These are phyloP conservation scores for Stachybotrys chartarum DNA, from an alignment of 2,329 filamentous ascomycete genomes.

Conservation along the genomic window DNA sequence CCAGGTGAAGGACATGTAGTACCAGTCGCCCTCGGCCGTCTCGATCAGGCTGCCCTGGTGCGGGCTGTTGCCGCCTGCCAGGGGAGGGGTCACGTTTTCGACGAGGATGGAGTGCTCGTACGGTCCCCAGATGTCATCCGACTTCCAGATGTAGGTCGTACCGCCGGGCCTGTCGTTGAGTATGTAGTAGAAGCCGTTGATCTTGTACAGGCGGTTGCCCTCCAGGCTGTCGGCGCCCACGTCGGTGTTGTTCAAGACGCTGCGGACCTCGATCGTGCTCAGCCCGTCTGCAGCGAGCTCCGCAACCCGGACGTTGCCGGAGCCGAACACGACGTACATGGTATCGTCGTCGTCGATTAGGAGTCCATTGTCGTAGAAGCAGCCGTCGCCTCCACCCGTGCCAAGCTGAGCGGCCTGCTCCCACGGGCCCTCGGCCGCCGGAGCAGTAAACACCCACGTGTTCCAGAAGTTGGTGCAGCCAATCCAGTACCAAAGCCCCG, in stretches of 20 bases:
- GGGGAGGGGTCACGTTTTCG: constrained; percentile 32
- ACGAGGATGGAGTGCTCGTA: constrained; percentile 40
- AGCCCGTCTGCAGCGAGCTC: constrained; percentile 42
- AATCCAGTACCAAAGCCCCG: constrained; percentile 47
- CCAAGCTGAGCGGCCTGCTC: constrained; percentile 24
- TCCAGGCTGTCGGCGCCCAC: constrained; percentile 30
- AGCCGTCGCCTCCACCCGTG: constrained; percentile 21
- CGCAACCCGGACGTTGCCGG: constrained; percentile 39
- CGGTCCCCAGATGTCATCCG: constrained; percentile 42
- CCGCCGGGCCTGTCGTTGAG: constrained; percentile 38
- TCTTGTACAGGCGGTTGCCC: constrained; percentile 50
- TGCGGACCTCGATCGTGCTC: constrained; percentile 32
- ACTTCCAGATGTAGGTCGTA: constrained; percentile 41
- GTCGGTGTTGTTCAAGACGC: constrained; percentile 29
- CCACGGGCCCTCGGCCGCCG: constrained; percentile 34
- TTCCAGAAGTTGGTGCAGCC: constrained; percentile 44
- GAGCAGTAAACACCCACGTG: constrained; percentile 47
- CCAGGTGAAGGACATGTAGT: constrained; percentile 51
- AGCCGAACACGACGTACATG: constrained; percentile 51
- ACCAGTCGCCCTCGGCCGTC: constrained; percentile 46
- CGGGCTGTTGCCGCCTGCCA: constrained; percentile 35
- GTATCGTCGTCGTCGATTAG: constrained; percentile 52
- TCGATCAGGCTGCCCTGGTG: constrained; percentile 52
- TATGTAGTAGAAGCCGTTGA: constrained; percentile 49
- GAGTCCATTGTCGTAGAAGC: constrained; percentile 53